Base-by-base conservation (phyloP, 805 yeast genomes). In the Millerago galiae region DNA sequence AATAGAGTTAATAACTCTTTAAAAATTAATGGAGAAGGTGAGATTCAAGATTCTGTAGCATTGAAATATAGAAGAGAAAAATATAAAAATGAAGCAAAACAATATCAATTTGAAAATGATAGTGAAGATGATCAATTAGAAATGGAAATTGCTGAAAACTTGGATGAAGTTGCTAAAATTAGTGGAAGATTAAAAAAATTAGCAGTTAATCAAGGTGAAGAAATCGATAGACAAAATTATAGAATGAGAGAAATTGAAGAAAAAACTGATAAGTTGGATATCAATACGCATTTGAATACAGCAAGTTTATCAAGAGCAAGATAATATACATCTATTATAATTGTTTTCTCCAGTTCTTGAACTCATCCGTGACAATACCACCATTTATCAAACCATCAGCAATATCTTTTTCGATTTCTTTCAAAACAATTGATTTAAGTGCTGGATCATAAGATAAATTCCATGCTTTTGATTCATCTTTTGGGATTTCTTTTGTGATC, bases 81-180 rank as follows among this genome's bases (percentile, higher is more conserved):
- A 38, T 56, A 58, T 28, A 44, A 63, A 39, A 54, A 69, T 14
- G 80, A 78, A 31, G 83, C 95, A 2, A 67, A 76, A 44, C 67
- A 78, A 50, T 89, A 83, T 63, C 86, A 85, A 54, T 85, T 87
- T 53, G 96, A 88, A 58, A 84, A 83, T 38, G 97, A 91, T 62
- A 79, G 80, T 38, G 97, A 91, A 60, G 98, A 93, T 62, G 95
- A 89, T 54, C 93, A 81, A 52, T 77, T 88, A 77, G 98, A 91
- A 59, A 76, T 82, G 48, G 96, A 90, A 62, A 77, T 89, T 52
- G 90, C 89, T 41, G 66, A 75, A 49, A 93, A 93, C 56, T 68
- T 91, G 61, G 90, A 85, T 54, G 87, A 83, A 59, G 83, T 93
- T 38, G 74, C 76, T 11, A 72, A 71, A 33, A 75, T 82, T 45